Evolutionary conservation across 2,329 filamentous ascomycete genomes (phyloP), one percentile per base, ranked within the genome.

Genomic region (Raffaelea ambrosiae): DNA sequence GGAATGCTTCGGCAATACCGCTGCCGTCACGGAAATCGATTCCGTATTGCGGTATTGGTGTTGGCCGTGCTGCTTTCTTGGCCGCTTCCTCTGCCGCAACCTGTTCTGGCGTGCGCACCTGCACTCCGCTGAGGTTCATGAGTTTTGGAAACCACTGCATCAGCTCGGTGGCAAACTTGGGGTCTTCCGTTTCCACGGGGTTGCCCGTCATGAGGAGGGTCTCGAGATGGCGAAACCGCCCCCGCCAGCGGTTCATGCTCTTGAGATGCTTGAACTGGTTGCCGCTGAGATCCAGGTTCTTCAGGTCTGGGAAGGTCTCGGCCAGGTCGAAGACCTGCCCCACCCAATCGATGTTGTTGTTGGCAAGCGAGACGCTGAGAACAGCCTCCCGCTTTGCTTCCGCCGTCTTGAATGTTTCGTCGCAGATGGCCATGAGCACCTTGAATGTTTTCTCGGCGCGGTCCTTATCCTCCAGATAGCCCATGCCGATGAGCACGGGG

Each of bases 401-500:
- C 13, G 76, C 61, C 2, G 77, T 83, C 55, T 84, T 82, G 69
- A 95, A 95, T 18, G 84, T 76, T 51, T 79, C 71, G 46, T 94
- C 83, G 62, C 87, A 89, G 42, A 96, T 82, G 50, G 80, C 81
- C 86, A 97, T 95, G 52, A 97, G 73, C 1, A 87, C 91, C 46
- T 86, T 87, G 67, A 97, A 96, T 53, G 95, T 86, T 63, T 96
- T 98, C 53, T 85, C 78, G 41, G 86, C 81, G 1, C 82, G 83
- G 3, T 83, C 80, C 50, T 76, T 78, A 50, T 71, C 79, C 52
- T 81, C 77, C 61, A 95, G 89, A 58, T 91, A 85, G 35, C 86
- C 86, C 65, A 89, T 81, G 39, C 77, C 72, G 47, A 81, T 72
- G 4, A 97, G 76, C 49, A 83, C 78, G 2, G 79, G 68, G 58